Evolutionary conservation across 805 yeast genomes (phyloP).

Genomic region (Cyberlindnera subsufficiens): DNA sequence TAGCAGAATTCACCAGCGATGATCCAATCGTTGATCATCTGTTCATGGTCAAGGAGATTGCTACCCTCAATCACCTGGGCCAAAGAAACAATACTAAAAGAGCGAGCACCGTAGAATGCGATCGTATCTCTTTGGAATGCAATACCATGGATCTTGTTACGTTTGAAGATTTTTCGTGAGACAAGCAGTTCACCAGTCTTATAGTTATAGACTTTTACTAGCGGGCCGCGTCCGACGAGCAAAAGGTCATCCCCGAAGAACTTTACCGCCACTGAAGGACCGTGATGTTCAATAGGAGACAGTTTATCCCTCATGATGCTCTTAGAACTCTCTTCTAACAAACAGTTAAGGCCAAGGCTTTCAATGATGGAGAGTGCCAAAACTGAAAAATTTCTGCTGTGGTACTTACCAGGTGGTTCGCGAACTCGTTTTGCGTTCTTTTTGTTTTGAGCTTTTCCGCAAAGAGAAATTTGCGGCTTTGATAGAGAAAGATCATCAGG

Average conservation of each 20-base stretch:
- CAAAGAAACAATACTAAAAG: slow-evolving; percentile 42
- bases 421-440: neutral
- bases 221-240: slow-evolving; percentile 70
- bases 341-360: neutral
- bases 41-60: slow-evolving; percentile 31
- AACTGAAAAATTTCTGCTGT: too few relatives aligned
- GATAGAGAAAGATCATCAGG: too few relatives aligned
- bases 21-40: slow-evolving; percentile 75
- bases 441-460: neutral
- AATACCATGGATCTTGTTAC: slow-evolving; percentile 83
- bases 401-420: neutral
- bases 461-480: too few relatives aligned
- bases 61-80: slow-evolving; percentile 25
- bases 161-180: slow-evolving; percentile 45
- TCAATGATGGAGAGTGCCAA: too few relatives aligned
- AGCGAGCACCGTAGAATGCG: slow-evolving; percentile 66
- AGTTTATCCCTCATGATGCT: neutral
- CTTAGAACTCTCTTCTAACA: neutral
- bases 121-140: slow-evolving; percentile 31
- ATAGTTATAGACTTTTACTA: slow-evolving; percentile 48
- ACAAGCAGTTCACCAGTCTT: slow-evolving; percentile 30
- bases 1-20: slow-evolving; percentile 48
- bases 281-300: slow-evolving; percentile 13
- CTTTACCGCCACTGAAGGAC: slow-evolving; percentile 12
- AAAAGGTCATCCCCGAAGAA: slow-evolving; percentile 29